Evolutionary conservation across 371 early-diverging fungal genomes (phyloP).

Genomic region (Cokeromyces recurvatus): DNA sequence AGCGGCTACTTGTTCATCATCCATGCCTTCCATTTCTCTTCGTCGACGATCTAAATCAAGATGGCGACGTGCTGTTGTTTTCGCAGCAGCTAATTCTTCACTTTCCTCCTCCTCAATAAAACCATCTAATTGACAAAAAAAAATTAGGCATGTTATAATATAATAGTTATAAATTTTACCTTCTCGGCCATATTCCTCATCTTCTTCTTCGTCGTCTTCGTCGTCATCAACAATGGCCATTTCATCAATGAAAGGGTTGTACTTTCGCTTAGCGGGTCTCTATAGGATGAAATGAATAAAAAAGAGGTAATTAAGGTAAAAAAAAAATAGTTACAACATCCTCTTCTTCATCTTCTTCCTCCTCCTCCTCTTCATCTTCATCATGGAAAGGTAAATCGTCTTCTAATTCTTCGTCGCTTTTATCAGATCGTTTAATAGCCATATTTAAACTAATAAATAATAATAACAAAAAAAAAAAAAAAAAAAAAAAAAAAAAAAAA

Average conservation of each 20-base stretch:
- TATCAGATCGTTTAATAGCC: conserved; percentile 19
- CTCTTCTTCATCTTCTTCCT: conserved; percentile 15
- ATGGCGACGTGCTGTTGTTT: conserved; percentile 45
- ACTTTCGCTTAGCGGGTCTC: conserved; percentile 45
- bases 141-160: too few species aligned
- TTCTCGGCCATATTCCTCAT: conserved; percentile 65
- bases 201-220: conserved; percentile 61
- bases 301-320: too few species aligned
- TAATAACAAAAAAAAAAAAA: background rate
- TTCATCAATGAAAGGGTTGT: conserved; percentile 53
- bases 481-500: background rate
- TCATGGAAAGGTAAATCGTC: conserved; percentile 15
- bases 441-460: background rate
- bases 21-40: conserved; percentile 65
- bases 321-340: conserved; percentile 10
- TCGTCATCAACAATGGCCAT: conserved; percentile 63
- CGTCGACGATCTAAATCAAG: conserved; percentile 68
- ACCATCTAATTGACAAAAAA: conserved; percentile 36
- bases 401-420: conserved; percentile 13
- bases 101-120: conserved; percentile 72
- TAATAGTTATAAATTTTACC: conserved; percentile 25
- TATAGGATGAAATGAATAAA: too few species aligned
- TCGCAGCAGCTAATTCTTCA: conserved; percentile 59
- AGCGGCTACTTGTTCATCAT: conserved; percentile 83
- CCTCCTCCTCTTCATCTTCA: conserved; percentile 16